Base-by-base conservation (phyloP, 2,329 filamentous ascomycete genomes). In the Colletotrichum sp. region DNA sequence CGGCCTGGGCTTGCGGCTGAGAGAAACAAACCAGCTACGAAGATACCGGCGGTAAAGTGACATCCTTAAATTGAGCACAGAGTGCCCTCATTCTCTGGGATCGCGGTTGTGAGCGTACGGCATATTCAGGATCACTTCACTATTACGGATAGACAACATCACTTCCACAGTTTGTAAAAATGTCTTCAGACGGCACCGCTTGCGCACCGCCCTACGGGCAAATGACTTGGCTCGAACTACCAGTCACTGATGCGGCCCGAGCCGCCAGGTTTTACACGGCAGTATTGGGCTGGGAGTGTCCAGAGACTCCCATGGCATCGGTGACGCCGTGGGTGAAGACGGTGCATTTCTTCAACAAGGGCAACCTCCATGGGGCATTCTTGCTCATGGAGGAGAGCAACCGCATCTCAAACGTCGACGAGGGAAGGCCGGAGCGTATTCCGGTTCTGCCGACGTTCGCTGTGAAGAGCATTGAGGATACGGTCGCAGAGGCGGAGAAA, bases 151-250 rank as follows among this genome's bases (percentile, higher is more conserved):
- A 18, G 16, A 6, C 58, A 34, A 21, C 7, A 21, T 62, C 18
- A 21, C 12, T 21, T 13, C 38, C 38, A 10, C 38, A 48, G 9
- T 48, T 48, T 48, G 18, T 9, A n/a, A 12, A n/a, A n/a, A 63
- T 26, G 64, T 55, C 64, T 32, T 30, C 36, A 18, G 21, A 26
- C 18, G 34, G 9, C n/a, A 36, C 28, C 7, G 26, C 43, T 7
- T 48, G 24, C 32, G 9, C 4, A 5, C 21, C 36, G 26, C 69
- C 69, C 73, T 80, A 18, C 56, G 84, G 84, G 73, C 80, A 85
- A 65, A 81, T 85, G 63, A 84, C 81, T 78, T 87, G 84, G 83
- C 81, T 84, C 61, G 83, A 86, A 70, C 78, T 87, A 16, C 84
- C 85, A n/a, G 82, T 83, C 66, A 78, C 76, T 32, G 80, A 85